Evolutionary conservation across 208 protist species (phyloP).

Genomic region (Trypanosoma melophagium): DNA sequence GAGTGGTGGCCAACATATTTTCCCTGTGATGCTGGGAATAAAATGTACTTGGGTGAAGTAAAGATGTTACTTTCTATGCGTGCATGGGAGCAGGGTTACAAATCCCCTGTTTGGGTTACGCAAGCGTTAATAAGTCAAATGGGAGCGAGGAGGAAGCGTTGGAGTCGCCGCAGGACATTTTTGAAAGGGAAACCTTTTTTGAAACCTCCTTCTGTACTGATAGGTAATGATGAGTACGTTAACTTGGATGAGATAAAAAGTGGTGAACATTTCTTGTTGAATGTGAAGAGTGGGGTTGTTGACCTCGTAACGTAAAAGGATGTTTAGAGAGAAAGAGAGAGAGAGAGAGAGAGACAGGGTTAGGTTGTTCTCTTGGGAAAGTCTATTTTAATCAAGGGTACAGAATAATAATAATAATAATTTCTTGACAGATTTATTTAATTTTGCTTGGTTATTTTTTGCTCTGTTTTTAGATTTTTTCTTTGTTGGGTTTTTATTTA

Average conservation of each 20-base stretch:
- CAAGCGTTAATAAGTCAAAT: slow-evolving; percentile 6
- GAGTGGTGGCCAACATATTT: slow-evolving; percentile 50
- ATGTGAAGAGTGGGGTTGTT: neutral
- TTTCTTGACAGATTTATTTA: no score
- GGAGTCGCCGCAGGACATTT: neutral
- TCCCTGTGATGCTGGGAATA: slow-evolving; percentile 39
- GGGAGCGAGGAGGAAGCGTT: slow-evolving; percentile 2
- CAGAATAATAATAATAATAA: no score
- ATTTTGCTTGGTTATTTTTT: neutral
- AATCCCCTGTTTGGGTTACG: slow-evolving; percentile 41
- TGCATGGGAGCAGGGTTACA: slow-evolving; percentile 58
- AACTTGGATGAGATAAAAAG: slow-evolving; percentile 42
- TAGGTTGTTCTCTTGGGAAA: slow-evolving; percentile 17
- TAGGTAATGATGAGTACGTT: slow-evolving; percentile 31
- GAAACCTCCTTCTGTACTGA: slow-evolving; percentile 28
- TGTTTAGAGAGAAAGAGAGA: neutral
- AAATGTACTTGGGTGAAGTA: slow-evolving; percentile 32
- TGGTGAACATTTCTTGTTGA: neutral
- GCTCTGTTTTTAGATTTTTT: neutral
- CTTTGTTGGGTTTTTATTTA: neutral
- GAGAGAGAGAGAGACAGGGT: no score
- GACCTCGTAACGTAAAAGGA: neutral
- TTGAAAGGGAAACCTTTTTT: slow-evolving; percentile 21
- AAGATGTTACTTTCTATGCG: slow-evolving; percentile 54
- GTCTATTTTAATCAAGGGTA: neutral